These are phyloP conservation scores for Pinus albicaulis DNA, from an alignment of 75 land plant species.

Conservation along the genomic window DNA sequence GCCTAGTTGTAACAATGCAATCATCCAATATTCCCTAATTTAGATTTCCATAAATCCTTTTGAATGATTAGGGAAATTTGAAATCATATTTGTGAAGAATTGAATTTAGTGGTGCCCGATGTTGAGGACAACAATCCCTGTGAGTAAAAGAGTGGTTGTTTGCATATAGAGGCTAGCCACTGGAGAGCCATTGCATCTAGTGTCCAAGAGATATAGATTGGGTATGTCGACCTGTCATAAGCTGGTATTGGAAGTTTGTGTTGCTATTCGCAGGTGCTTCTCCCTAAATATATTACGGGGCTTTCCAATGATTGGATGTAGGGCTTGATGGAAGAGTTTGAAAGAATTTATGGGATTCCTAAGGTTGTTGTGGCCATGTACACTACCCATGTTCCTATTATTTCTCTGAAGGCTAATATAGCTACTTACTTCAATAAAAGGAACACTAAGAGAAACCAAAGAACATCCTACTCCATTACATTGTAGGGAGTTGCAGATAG, in stretches of 20 bases:
- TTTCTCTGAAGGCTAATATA: conserved; percentile 87
- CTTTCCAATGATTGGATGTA: conserved; percentile 31
- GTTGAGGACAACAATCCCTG: conserved; percentile 77
- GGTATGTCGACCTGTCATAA: conserved; percentile 98
- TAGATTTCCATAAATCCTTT: conserved; percentile 72
- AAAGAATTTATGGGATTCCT: conserved; percentile 69
- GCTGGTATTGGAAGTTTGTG: conserved; percentile 86
- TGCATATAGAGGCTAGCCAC: conserved; percentile 97
- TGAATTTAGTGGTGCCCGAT: conserved; percentile 66
- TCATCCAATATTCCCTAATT: conserved; percentile 74
- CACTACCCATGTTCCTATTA: conserved; percentile 92
- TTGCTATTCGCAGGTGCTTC: conserved; percentile 81
- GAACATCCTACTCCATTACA: conserved; percentile 90
- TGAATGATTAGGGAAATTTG: conserved; percentile 80
- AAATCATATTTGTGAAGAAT: conserved; percentile 79
- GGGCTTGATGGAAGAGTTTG: conserved; percentile 57
- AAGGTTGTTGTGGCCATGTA: conserved; percentile 86
- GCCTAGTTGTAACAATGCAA: conserved; percentile 86
- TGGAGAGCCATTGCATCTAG: conserved; percentile 90
- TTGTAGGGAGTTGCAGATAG: conserved; percentile 88
- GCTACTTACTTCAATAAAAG: conserved; percentile 90
- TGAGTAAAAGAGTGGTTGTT: conserved; percentile 83
- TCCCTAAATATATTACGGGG: conserved; percentile 88
- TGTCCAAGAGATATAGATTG: conserved; percentile 84
- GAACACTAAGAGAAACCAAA: conserved; percentile 91